Conservation (phyloP, 2,329 filamentous ascomycete species). For the Trichoderma hamatum region DNA sequence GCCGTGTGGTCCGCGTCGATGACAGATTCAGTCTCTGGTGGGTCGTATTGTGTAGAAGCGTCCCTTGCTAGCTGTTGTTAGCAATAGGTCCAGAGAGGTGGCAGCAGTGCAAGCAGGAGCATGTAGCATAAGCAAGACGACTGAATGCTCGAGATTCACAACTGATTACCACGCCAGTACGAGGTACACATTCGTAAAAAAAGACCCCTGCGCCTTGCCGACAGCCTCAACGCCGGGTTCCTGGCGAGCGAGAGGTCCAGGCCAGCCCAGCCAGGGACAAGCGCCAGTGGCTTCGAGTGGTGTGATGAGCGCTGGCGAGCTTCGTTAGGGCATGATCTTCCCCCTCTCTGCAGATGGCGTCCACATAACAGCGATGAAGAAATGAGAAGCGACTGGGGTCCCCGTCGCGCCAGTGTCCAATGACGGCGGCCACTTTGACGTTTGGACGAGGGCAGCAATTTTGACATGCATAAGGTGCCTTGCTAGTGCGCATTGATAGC, state of each 20-base stretch:
- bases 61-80: neutral
- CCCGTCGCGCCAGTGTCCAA: slow-evolving; percentile 10
- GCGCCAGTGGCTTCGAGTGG: neutral
- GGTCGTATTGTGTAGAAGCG: neutral
- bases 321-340: slow-evolving; percentile 20
- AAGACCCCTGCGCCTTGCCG: neutral
- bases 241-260: slow-evolving; percentile 5
- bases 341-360: slow-evolving; percentile 6
- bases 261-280: neutral
- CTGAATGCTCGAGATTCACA: neutral
- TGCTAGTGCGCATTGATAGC: neutral
- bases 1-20: slow-evolving; percentile 14
- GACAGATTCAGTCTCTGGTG: neutral
- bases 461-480: slow-evolving; percentile 24
- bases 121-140: neutral
- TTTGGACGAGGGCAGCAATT: slow-evolving; percentile 11
- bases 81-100: neutral
- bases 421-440: neutral
- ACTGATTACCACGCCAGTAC: neutral
- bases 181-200: neutral
- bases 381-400: neutral
- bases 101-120: neutral
- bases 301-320: slow-evolving; percentile 8
- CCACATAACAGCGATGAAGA: neutral
- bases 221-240: slow-evolving; percentile 19